Evolutionary conservation across 2,329 filamentous ascomycete genomes (phyloP), one percentile per base, ranked within the genome.

Genomic region (Arthrobotrys iridis): DNA sequence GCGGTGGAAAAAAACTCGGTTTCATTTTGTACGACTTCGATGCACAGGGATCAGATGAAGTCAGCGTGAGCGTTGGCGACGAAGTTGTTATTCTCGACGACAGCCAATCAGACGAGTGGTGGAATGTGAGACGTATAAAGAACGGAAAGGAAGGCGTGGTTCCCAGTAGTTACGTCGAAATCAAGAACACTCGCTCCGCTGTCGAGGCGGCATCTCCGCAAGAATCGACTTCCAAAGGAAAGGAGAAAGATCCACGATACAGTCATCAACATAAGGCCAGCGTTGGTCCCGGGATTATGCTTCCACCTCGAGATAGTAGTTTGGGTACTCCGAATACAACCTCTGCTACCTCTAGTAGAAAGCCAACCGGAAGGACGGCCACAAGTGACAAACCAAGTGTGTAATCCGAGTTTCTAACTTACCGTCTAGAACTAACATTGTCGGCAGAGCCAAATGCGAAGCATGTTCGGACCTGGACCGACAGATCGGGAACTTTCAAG

Each of bases 131-230:
- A 73, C 88, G 93, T 35, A 81, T 97, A 77, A 96, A 93, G 84
- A 98, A 93, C 81, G 93, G 93, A 79, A 95, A 93, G 81, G 93
- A 97, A 83, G 95, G 95, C 40, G 95, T 99, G 24, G 93, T 99
- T 6, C 95, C 95, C 11, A 95, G 93, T 84, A 97, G 93, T 83
- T 99, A 98, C 80, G 90, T 99, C 79, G 94, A 99, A 82, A 85
- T 97, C 60, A 93, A 89, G 20, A 58, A 52, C 11, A 43, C 40
- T 2, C 50, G 55, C 11, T 67, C 59, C 1, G n/a, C n/a, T n/a
- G 40, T 60, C 24, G 59, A 70, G 15, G 63, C 43, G 22, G n/a
- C 30, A 2, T 65, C 85, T 83, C 78, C 82, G 91, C 74, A 93
- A 97, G 80, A 95, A 97, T 81, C 88, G 93, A 74, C 84, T 96